Evolutionary conservation across 148 eudicot species (phyloP), one percentile per base, ranked within the genome.

Genomic region (Chenopodium suecicum): DNA sequence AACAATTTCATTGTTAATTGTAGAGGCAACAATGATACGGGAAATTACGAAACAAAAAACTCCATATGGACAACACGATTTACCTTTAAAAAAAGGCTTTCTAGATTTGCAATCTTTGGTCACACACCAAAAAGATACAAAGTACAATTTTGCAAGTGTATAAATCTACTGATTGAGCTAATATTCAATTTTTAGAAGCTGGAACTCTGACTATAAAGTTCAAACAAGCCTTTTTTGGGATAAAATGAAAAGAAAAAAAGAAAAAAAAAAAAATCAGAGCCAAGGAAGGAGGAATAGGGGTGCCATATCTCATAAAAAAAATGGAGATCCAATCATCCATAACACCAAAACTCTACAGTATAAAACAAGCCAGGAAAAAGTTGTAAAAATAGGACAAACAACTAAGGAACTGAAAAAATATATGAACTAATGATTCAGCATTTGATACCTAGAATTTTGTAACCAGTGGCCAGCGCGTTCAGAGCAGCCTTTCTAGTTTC

Each of bases 401-500:
- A 47, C 0, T 50, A 50, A 9, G 52, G 64, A 16, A 54, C 58
- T 34, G 25, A 17, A 34, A 31, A 60, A 2, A 7, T 44, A 73
- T 17, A 20, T 12, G 37, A 73, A 41, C 37, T 31, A 58, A 0
- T 13, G 50, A 34, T 19, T 47, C 74, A 37, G 79, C 34, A 68
- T 25, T 69, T 63, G 89, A 82, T 89, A 95, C 99, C 99, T 81
- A 96, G 82, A 85, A 94, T 92, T 89, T 96, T 96, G 87, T 90
- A 96, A 68, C 98, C 97, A 67, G 89, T 92, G 70, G 99, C 99
- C 54, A 96, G 82, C 73, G 94, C 79, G 82, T 96, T 94, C 70
- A 96, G 85, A 79, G 99, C 94, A 78, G 98, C 98, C 84, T 96
- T 96, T 79, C 98, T 86, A 80, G 89, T 87, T 81, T 96, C 99